A percentile compares a stretch with the other conserved stretches of the same genome.
phyloP scores from a whole-genome alignment of 1,284 basidiomycete genomes.

The Cutaneotrichosporon sp. region DNA sequence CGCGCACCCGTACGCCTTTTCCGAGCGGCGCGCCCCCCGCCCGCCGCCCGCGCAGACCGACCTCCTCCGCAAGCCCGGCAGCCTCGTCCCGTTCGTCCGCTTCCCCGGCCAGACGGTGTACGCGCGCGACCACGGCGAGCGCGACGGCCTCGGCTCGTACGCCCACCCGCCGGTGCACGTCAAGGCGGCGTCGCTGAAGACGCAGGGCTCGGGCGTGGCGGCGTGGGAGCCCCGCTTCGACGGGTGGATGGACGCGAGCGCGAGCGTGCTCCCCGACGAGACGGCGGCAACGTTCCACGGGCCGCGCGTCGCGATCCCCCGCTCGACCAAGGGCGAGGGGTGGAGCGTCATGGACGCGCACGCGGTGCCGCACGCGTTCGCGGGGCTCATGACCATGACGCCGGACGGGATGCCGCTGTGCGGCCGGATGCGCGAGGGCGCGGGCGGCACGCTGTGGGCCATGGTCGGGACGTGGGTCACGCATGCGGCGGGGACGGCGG shows the following conservation, averaged over 20 bases:
- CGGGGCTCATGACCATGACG: constrained; percentile 37
- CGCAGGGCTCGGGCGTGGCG: constrained; percentile 22
- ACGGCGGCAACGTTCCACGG: constrained; percentile 21
- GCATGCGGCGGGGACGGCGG: constrained; percentile 30
- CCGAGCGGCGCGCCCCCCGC: neutral
- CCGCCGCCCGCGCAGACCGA: neutral
- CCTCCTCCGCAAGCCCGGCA: neutral
- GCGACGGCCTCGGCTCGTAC: constrained; percentile 36
- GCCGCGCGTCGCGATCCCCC: neutral
- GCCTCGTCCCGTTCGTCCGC: constrained; percentile 27
- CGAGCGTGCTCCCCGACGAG: constrained; percentile 18
- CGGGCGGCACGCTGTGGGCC: constrained; percentile 18
- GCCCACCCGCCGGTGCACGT: constrained; percentile 29
- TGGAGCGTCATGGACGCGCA: neutral
- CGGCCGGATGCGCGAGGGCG: constrained; percentile 20
- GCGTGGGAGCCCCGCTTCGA: constrained; percentile 24
- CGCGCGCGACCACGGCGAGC: constrained; percentile 33
- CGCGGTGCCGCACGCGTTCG: constrained; percentile 21
- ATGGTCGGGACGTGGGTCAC: constrained; percentile 37
- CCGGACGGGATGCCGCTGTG: constrained; percentile 35
- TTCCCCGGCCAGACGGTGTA: constrained; percentile 32
- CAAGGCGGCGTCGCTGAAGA: neutral
- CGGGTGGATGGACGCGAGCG: constrained; percentile 16
- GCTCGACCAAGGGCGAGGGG: neutral
- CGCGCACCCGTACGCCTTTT: constrained; percentile 34